Base-by-base conservation (phyloP, 805 yeast species). In the Kazachstania psychrophila region DNA sequence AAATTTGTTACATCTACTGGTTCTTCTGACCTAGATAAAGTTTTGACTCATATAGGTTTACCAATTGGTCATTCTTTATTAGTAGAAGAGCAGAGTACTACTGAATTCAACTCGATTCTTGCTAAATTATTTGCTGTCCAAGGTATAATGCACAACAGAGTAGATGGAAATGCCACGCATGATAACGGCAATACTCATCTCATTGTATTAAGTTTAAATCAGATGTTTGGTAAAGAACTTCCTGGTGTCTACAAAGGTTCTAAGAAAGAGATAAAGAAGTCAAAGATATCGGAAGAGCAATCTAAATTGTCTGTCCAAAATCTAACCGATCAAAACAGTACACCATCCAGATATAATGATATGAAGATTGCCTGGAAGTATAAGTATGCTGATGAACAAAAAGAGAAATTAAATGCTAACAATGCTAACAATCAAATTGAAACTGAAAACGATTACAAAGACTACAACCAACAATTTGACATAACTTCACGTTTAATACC, bases 281-380 rank as follows among this genome's bases (percentile, higher is more conserved):
- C 72, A 12, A 65, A 65, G 41, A 72, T 81, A 3, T 53, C 61
- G 13, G 70, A 69, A 38, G 72, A 78, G 41, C 80, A 80, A 49
- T 64, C 73, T 10, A 74, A 77, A 47, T 52, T 84, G 5, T 76
- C 83, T 39, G 89, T 82, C 3, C 73, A 79, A 22, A 83, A 83
- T 51, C 52, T 80, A 49, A 58, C 74, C 2, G 72, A 70, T 23
- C 42, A 45, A 38, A 42, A 49, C 19, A 25, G 42, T 15, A 36
- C 46, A 17, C 47, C 54, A 29, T 35, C 48, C 13, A 47, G 56
- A 38, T 43, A 46, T 31, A 43, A 61, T 5, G 84, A 79, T 45
- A 64, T 88, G 69, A 83, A 79, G 53, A 88, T 88, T 47, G 96
- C 97, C 1, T 88, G 97, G 97, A 72, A 96, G 50, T 88, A 88